phyloP scores from a whole-genome alignment of 805 yeast species.

The Scheffersomyces lignosus region DNA sequence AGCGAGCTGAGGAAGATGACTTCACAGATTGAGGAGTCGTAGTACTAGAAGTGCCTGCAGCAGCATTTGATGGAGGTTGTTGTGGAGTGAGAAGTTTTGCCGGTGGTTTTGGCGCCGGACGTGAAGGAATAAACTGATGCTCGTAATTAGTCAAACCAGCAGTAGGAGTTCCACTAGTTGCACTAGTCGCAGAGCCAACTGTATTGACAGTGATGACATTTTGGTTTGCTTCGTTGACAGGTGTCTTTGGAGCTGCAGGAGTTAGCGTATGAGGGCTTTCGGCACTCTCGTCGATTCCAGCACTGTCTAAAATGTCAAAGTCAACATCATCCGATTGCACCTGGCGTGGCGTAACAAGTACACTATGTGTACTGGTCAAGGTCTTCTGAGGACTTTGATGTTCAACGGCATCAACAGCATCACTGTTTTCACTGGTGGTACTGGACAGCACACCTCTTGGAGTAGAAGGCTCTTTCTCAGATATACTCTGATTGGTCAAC shows the following conservation, averaged over 20 bases:
- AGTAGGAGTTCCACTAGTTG: too few species aligned
- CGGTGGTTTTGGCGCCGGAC: constrained; percentile 70
- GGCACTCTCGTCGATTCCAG: too few species aligned
- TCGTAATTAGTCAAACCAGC: constrained; percentile 37
- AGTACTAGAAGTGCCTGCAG: constrained; percentile 2
- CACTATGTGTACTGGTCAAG: background rate
- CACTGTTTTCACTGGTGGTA: too few species aligned
- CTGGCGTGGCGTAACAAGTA: too few species aligned
- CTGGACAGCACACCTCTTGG: too few species aligned
- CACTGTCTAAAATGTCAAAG: too few species aligned
- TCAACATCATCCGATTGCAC: too few species aligned
- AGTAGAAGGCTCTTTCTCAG: constrained; percentile 28
- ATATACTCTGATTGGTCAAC: constrained; percentile 14
- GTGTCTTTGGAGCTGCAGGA: constrained; percentile 17
- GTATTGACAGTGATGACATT: too few species aligned
- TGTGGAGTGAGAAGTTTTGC: constrained; percentile 13
- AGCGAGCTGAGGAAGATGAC: constrained; percentile 12
- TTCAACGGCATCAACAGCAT: too few species aligned
- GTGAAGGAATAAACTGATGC: constrained; percentile 56
- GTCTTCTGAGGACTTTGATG: background rate
- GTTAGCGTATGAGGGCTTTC: constrained; percentile 19
- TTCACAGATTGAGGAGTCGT: constrained; percentile 4
- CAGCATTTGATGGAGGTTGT: constrained; percentile 2
- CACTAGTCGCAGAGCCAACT: too few species aligned
- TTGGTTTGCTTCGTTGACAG: too few species aligned